Conservation (phyloP, 2,329 filamentous ascomycete species). For the Fusarium citri region DNA sequence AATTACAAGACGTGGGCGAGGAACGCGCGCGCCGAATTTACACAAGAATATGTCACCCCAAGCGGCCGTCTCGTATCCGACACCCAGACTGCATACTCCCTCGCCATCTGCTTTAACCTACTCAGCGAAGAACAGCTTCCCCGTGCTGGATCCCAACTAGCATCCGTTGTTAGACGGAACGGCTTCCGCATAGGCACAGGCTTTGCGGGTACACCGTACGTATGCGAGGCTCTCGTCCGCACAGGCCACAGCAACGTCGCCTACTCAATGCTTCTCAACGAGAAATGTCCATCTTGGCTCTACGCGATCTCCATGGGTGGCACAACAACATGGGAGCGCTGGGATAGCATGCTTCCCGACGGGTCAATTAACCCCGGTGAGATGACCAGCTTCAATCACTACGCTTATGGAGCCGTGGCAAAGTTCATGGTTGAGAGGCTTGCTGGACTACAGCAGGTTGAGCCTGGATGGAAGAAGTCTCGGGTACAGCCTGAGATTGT, state of each 20-base stretch:
- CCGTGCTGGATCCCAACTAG: slow-evolving; percentile 29
- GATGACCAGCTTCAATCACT: slow-evolving; percentile 59
- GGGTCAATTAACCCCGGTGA: slow-evolving; percentile 54
- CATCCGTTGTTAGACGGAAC: slow-evolving; percentile 34
- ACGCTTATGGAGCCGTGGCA: slow-evolving; percentile 55
- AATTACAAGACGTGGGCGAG: slow-evolving; percentile 28
- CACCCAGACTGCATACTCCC: slow-evolving; percentile 40
- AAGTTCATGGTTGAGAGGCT: slow-evolving; percentile 51
- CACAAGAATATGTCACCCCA: slow-evolving; percentile 38
- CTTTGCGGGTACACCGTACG: slow-evolving; percentile 55
- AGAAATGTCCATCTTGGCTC: slow-evolving; percentile 52
- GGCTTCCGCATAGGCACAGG: slow-evolving; percentile 40
- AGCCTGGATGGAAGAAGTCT: slow-evolving; percentile 44
- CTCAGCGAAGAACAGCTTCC: slow-evolving; percentile 11
- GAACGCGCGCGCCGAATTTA: slow-evolving; percentile 29
- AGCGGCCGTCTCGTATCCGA: slow-evolving; percentile 39
- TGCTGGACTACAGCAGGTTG: slow-evolving; percentile 38
- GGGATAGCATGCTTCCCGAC: slow-evolving; percentile 55
- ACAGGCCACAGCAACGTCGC: slow-evolving; percentile 39
- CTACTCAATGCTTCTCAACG: slow-evolving; percentile 54
- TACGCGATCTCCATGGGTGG: slow-evolving; percentile 55
- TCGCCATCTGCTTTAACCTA: slow-evolving; percentile 41
- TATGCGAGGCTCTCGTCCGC: slow-evolving; percentile 38
- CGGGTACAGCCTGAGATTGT: slow-evolving; percentile 32
- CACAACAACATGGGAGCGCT: slow-evolving; percentile 58